These are phyloP conservation scores for Aureobasidium sp. DNA, from an alignment of 2,329 filamentous ascomycete genomes.

Conservation along the genomic window DNA sequence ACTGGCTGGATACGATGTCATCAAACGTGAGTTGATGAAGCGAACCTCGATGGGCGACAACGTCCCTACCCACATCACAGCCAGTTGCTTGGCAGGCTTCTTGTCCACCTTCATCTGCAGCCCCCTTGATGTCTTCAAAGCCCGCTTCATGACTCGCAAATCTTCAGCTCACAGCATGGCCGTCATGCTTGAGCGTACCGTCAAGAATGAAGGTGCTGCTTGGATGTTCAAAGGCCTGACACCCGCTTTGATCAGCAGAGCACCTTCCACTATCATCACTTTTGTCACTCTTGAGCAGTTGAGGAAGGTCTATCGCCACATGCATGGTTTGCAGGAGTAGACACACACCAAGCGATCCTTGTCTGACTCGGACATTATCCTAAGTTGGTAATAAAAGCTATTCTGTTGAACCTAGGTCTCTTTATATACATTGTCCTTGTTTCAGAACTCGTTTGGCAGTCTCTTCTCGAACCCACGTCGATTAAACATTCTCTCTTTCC, in stretches of 20 bases:
- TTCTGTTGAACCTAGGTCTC: not conserved
- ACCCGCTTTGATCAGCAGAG: conserved; percentile 21
- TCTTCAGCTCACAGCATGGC: conserved; percentile 16
- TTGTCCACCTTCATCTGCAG: conserved; percentile 22
- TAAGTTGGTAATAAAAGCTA: not conserved
- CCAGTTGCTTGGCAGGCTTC: conserved; percentile 20
- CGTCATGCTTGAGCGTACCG: conserved; percentile 16
- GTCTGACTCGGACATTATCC: not conserved
- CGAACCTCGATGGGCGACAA: conserved; percentile 18
- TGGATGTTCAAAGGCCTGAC: conserved; percentile 21
- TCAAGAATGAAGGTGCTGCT: conserved; percentile 18
- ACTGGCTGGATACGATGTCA: conserved; percentile 20
- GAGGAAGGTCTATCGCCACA: conserved; percentile 15
- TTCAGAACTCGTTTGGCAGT: not conserved
- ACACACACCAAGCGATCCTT: not conserved
- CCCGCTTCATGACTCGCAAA: conserved; percentile 19
- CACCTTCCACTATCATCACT: conserved; percentile 19
- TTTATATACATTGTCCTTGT: not conserved
- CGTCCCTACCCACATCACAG: conserved; percentile 18
- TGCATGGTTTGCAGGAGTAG: conserved; percentile 16
- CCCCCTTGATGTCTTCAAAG: conserved; percentile 21
- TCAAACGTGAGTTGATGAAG: conserved; percentile 20
- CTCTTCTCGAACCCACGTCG: not conserved
- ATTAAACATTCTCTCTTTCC: too few species aligned
- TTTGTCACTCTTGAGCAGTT: conserved; percentile 18